Evolutionary conservation across 2,329 filamentous ascomycete genomes (phyloP), one percentile per base, ranked within the genome.

Genomic region (Ophiostoma perfectum): DNA sequence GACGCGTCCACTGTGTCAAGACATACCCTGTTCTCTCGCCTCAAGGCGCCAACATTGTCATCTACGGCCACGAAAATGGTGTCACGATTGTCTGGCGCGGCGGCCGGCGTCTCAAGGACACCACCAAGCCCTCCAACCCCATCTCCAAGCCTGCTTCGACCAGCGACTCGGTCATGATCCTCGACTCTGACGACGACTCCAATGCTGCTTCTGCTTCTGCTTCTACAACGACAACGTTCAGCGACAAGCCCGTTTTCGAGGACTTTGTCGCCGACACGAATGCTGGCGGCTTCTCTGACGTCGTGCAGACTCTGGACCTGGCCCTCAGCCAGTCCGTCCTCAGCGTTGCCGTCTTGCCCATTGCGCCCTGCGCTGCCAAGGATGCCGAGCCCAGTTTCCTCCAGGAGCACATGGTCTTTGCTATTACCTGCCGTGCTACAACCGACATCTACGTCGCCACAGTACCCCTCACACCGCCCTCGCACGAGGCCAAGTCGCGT

Each of bases 51-150:
- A 86, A 83, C 2, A 82, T 89, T 73, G 75, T 89, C 39, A 77
- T 90, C 62, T 88, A 88, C 73, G 86, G 84, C 63, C 86, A 89
- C 72, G 85, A 88, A 70, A 86, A 84, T 75, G 87, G 87, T 62
- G 77, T 88, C 58, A 86, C 83, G 3, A 73, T 89, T 49, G 76
- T 86, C 38, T 90, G 87, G 87, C 82, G 86, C 58, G 87, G 87
- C 63, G 87, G 87, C 11, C 81, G 81, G 66, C 80, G 81, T n/a
- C 84, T 89, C 73, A 88, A 86, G 74, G 70, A 79, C 1, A 71
- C 76, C 49, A n/a, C 63, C 38, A 79, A 81, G 75, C 16, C 70
- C 72, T 6, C 58, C 18, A 27, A 18, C 55, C 14, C 55, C 55
- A 62, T 64, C 14, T 27, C 69, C 6, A 70, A 71, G 38, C 69